phyloP scores from a whole-genome alignment of 192 early-diverging fungal species.

The Neocallimastix lanati region DNA sequence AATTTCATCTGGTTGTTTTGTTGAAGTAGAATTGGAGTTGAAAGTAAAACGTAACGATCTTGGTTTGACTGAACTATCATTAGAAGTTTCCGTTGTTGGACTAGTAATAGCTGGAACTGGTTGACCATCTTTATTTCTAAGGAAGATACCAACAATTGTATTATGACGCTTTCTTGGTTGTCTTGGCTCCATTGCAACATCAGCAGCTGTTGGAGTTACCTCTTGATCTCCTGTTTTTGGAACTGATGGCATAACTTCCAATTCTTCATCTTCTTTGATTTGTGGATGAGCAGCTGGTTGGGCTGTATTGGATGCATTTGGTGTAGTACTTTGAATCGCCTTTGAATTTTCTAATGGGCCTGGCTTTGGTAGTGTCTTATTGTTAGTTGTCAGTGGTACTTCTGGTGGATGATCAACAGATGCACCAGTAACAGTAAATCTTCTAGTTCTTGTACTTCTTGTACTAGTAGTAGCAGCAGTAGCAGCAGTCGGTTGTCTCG shows the following conservation, averaged over 20 bases:
- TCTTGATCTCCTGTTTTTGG: not conserved
- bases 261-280: not conserved
- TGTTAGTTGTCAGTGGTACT: not conserved
- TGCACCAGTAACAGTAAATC: not conserved
- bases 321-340: not conserved
- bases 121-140: conserved; percentile 7
- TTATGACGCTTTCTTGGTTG: conserved; percentile 24
- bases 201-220: not conserved
- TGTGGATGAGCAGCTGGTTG: not conserved
- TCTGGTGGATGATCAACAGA: not conserved
- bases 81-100: not conserved
- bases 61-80: conserved; percentile 12
- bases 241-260: not conserved
- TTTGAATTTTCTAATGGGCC: not conserved
- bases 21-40: conserved; percentile 39
- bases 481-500: not conserved
- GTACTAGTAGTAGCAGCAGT: not conserved
- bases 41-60: conserved; percentile 42
- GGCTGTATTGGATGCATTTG: too few species aligned
- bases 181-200: not conserved
- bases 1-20: conserved; percentile 38
- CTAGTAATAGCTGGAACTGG: not conserved
- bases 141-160: conserved; percentile 29
- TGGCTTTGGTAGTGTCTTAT: not conserved
- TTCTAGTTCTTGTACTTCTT: not conserved